Percentiles rank a stretch among this genome's conserved stretches.
phyloP scores from a whole-genome alignment of 1,139 yeast genomes.

The Saccharomycopsis hybrid region DNA sequence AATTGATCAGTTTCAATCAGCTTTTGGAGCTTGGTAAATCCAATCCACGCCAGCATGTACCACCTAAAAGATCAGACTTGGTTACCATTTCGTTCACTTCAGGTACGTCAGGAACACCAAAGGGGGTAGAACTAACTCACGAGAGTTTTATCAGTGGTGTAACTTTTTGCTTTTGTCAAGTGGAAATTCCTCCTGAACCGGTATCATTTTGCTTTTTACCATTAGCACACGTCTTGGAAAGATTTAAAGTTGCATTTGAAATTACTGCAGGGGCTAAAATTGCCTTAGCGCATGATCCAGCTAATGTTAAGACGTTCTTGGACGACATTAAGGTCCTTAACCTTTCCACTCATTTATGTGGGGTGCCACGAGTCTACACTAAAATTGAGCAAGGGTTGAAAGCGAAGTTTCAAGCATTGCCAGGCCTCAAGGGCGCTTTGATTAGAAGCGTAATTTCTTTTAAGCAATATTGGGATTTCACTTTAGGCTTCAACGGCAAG shows the following conservation, averaged over 20 bases:
- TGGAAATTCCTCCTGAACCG: slow-evolving; percentile 23
- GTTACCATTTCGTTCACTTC: slow-evolving; percentile 50
- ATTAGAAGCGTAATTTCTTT: slow-evolving; percentile 8
- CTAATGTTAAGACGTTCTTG: slow-evolving; percentile 37
- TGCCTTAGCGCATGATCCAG: slow-evolving; percentile 36
- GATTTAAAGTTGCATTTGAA: slow-evolving; percentile 16
- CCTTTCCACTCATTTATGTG: slow-evolving; percentile 40
- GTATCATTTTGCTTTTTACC: slow-evolving; percentile 15
- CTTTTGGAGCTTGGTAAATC: slow-evolving; percentile 36
- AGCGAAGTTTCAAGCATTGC: slow-evolving; percentile 27
- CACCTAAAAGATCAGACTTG: slow-evolving; percentile 32
- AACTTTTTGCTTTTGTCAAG: slow-evolving; percentile 25
- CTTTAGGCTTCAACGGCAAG: slow-evolving; percentile 11
- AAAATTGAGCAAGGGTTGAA: slow-evolving; percentile 45
- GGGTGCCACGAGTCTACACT: slow-evolving; percentile 48
- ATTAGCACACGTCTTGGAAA: slow-evolving; percentile 18
- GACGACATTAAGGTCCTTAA: slow-evolving; percentile 39
- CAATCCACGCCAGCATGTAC: slow-evolving; percentile 27
- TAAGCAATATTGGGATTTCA: slow-evolving; percentile 14
- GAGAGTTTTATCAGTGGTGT: slow-evolving; percentile 38
- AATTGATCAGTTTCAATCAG: slow-evolving; percentile 31
- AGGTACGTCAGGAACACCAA: slow-evolving; percentile 53
- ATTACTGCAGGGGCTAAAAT: slow-evolving; percentile 11
- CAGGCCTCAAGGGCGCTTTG: slow-evolving; percentile 24
- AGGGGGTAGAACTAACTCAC: slow-evolving; percentile 47